Evolutionary conservation across 2,329 filamentous ascomycete species (phyloP), one percentile per base, ranked within the genome.

Genomic region (Bipolaris cookei): DNA sequence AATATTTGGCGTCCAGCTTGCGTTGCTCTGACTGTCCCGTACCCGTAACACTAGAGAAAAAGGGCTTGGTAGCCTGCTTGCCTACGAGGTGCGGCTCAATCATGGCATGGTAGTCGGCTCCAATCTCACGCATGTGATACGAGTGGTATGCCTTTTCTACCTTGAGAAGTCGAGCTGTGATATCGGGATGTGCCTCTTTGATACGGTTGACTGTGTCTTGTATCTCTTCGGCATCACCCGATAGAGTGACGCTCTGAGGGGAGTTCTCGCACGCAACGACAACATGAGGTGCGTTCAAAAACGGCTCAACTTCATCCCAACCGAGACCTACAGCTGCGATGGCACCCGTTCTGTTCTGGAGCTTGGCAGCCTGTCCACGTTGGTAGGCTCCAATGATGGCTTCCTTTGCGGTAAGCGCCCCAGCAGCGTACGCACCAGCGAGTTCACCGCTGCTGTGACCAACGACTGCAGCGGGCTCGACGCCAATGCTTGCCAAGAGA

Each of bases 391-490:
- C 42, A 0, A 44, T 20, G 14, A 70, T 66, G 10, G 69, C 67
- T 14, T 68, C 60, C 14, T 34, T 16, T 3, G 46, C 45, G 1
- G 64, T 71, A 2, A 63, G n/a, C 25, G 23, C 64, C 1, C 73
- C 75, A 10, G 67, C 69, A 7, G 69, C 69, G 21, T 79, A 78
- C 2, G 74, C 67, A 0, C 77, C 78, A 0, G 75, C 78, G 8
- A 79, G 76, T 55, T 80, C 78, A 4, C 78, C 78, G 11, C 76
- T 70, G 0, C 76, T 78, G 49, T 80, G 78, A 2, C 78, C 78
- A 20, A 66, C 57, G 1, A 72, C 69, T 1, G 62, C 54, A n/a
- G 37, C 20, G 1, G 68, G 63, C 3, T 41, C 14, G 13, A 72
- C 46, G 1, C 58, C 58, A 18, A 62, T 1, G n/a, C 41, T 10